phyloP scores from a whole-genome alignment of 257 asterid species.

The Solanum chaucha region DNA sequence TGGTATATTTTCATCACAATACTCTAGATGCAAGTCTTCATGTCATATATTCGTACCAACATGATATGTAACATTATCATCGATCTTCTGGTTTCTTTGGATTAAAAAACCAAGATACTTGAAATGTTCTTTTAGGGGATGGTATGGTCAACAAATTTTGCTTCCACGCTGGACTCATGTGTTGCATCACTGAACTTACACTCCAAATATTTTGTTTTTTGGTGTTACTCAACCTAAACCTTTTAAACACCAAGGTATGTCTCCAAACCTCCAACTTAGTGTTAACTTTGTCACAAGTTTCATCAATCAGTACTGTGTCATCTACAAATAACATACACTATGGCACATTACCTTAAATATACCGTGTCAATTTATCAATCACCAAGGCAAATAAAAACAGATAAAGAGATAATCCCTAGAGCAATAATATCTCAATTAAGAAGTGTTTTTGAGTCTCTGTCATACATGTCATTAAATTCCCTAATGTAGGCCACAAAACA shows the following conservation, averaged over 20 bases:
- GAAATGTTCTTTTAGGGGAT: not conserved
- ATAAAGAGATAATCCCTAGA: not conserved
- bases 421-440: not conserved
- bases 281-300: not conserved
- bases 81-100: not conserved
- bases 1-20: not conserved
- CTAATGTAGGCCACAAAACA: not conserved
- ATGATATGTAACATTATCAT: not conserved
- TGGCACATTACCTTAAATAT: not conserved
- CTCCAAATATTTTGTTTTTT: not conserved
- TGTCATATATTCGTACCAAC: not conserved
- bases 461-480: not conserved
- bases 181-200: not conserved
- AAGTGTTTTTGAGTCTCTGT: not conserved
- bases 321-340: not conserved
- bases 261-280: not conserved
- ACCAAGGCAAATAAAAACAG: not conserved
- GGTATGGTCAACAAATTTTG: not conserved
- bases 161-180: not conserved
- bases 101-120: not conserved
- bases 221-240: not conserved
- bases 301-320: not conserved
- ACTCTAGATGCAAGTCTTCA: not conserved
- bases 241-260: not conserved
- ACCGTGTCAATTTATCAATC: not conserved